phyloP scores from a whole-genome alignment of 2,329 filamentous ascomycete genomes.

The Colletotrichum sublineola region DNA sequence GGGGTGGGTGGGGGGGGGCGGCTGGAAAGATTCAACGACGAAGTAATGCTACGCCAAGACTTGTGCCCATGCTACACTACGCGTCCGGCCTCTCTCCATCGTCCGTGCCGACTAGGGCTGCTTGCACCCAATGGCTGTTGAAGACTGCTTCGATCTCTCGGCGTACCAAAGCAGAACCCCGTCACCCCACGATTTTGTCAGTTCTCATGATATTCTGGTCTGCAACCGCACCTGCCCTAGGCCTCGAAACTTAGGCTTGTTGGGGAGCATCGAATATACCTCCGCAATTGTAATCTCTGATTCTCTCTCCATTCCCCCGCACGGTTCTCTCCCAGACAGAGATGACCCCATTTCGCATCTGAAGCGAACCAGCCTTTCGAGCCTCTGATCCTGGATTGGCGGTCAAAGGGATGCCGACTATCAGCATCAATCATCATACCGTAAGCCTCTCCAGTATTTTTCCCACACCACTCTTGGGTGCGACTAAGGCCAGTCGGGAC shows the following conservation, averaged over 20 bases:
- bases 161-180: constrained; percentile 16
- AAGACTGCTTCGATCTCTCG: constrained; percentile 18
- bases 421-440: neutral
- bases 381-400: constrained; percentile 14
- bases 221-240: constrained; percentile 9
- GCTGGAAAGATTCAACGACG: neutral
- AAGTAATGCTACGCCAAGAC: neutral
- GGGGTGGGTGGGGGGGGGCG: neutral
- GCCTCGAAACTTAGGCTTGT: constrained; percentile 14
- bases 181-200: constrained; percentile 25
- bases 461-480: neutral
- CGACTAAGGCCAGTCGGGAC: neutral
- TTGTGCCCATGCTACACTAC: neutral
- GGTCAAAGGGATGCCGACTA: constrained; percentile 18
- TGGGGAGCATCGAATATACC: neutral
- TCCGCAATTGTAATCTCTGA: constrained; percentile 6
- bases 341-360: neutral
- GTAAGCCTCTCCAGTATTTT: neutral
- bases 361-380: neutral
- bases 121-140: constrained; percentile 14
- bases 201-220: constrained; percentile 30
- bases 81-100: too few species aligned
- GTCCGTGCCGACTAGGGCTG: neutral
- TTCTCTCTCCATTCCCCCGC: neutral
- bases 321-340: constrained; percentile 4